Evolutionary conservation across 139 green algal genomes (phyloP), one percentile per base, ranked within the genome.

Genomic region (Coccomyxa sp.): DNA sequence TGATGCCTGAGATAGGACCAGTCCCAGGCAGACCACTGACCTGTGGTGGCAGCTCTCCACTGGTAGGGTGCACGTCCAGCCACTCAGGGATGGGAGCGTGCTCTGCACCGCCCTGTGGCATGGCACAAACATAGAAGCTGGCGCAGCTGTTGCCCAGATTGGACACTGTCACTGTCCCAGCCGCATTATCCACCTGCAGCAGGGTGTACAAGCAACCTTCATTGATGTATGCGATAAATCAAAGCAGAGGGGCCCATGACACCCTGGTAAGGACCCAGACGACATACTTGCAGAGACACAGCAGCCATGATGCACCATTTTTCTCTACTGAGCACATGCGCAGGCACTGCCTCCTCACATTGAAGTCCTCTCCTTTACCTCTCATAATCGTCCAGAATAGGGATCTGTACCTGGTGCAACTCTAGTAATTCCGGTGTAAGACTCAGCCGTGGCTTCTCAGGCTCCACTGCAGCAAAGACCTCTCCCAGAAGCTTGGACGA

Each of bases 61-160:
- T 34, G 31, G 70, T 6, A 29, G 73, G 79, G 34, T 55, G 73
- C 4, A 68, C 73, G 16, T 79, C 73, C 12, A 79, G 73, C 79
- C 79, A 83, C 8, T 70, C 39, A 12, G 79, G 72, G 29, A 83
- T 14, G 8, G 50, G 55, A 27, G 18, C 34, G 14, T 37, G 35
- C 37, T 44, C 55, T 39, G 55, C 69, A n/a, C 73, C 44, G 50
- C 79, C 36, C 79, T 24, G 39, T 55, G 54, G n/a, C 29, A 44
- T 38, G 31, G 40, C 8, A 27, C 35, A 6, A 29, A 83, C 6
- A 22, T 38, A 58, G 39, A 80, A 83, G 4, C 18, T 72, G 6
- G 77, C 77, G 33, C 36, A 35, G 18, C 36, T 34, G 0, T 5
- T 58, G 58, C 81, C 68, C 6, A 10, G 38, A 50, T 80, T 82